These are phyloP conservation scores for Ulota crispa DNA, from an alignment of 225 moss, liverwort and hornwort genomes.

Conservation along the genomic window DNA sequence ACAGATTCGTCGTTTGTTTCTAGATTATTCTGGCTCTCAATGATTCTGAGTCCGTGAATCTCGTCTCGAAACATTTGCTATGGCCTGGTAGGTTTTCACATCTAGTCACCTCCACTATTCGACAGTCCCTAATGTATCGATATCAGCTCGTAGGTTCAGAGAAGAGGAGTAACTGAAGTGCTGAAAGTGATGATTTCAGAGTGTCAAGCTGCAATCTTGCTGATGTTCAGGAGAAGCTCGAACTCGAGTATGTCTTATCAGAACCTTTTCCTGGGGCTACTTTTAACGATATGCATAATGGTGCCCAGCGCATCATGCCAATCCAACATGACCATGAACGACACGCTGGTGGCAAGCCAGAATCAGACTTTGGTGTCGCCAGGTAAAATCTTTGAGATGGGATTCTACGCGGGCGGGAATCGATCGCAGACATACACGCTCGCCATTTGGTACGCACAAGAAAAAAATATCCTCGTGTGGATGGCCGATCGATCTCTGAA, in stretches of 20 bases:
- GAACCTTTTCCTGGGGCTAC: neutral
- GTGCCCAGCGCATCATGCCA: neutral
- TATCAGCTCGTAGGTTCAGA: neutral
- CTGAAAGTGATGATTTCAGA: neutral
- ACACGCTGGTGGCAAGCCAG: neutral
- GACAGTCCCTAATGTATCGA: neutral
- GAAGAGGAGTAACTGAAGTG: neutral
- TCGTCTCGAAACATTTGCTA: neutral
- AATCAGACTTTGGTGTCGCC: slow-evolving; percentile 2
- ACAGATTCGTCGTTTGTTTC: neutral
- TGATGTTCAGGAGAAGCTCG: neutral
- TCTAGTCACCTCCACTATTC: neutral
- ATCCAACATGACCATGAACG: slow-evolving; percentile 8
- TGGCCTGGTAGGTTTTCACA: neutral
- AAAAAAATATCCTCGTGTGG: neutral
- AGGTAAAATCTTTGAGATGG: neutral
- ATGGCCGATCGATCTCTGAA: neutral
- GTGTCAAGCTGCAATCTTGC: neutral
- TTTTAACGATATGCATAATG: neutral
- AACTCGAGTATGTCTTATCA: neutral
- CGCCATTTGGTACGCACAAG: slow-evolving; percentile 5
- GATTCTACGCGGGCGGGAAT: neutral
- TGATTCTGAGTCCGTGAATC: neutral
- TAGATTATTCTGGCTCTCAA: neutral
- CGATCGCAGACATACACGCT: neutral